A percentile compares a stretch with the other conserved stretches of the same genome.
Conservation (phyloP, 768 basidiomycete genomes). For the Termitomyces sp. region DNA sequence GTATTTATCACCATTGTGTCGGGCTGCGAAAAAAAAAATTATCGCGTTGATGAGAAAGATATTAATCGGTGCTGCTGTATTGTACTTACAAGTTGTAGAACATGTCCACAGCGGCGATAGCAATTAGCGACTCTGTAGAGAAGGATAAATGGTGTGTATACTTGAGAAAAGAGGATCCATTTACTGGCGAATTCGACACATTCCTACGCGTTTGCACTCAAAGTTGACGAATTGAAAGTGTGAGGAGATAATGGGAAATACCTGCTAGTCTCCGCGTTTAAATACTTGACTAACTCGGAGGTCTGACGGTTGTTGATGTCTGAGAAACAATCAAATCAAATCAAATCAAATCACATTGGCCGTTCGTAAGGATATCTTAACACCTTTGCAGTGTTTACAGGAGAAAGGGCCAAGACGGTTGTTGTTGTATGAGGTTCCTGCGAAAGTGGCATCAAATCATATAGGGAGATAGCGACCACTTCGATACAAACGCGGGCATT, state of each 20-base stretch:
- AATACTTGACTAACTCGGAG: neutral
- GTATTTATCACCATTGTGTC: neutral
- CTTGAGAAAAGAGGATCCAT: neutral
- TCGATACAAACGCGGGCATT: neutral
- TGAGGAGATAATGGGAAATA: neutral
- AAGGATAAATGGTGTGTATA: neutral
- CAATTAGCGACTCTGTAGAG: conserved; percentile 8
- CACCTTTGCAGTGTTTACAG: neutral
- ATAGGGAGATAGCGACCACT: neutral
- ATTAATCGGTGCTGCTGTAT: neutral
- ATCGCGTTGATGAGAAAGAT: neutral
- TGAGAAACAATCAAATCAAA: neutral
- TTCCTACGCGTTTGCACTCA: neutral
- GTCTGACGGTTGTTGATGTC: neutral
- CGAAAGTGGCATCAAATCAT: neutral
- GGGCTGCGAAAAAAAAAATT: neutral
- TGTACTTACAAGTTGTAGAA: conserved; percentile 5
- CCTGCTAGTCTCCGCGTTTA: neutral
- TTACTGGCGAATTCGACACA: conserved; percentile 12
- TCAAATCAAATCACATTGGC: too few relatives aligned
- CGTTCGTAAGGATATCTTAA: neutral
- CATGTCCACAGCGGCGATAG: conserved; percentile 9
- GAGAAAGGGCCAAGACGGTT: neutral
- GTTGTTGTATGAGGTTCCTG: neutral
- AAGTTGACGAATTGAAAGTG: neutral